These are phyloP conservation scores for Discostella pseudostelligera DNA, from an alignment of 108 stramenopile genomes.

Conservation along the genomic window DNA sequence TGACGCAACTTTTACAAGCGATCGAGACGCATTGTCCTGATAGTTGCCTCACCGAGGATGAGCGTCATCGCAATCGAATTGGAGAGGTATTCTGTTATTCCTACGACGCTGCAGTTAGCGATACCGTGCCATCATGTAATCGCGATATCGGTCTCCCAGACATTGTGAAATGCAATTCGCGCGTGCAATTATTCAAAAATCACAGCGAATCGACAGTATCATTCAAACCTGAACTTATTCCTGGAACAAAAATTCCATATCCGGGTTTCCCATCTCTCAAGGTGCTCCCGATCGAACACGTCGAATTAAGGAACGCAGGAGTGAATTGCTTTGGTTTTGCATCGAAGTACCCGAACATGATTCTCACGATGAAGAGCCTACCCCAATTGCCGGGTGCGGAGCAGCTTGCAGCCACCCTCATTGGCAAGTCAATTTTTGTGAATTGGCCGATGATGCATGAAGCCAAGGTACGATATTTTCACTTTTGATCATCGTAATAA, in stretches of 20 bases:
- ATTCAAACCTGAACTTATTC: constrained; percentile 82
- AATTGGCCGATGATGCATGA: constrained; percentile 99
- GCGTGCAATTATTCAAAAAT: constrained; percentile 64
- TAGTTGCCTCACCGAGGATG: constrained; percentile 66
- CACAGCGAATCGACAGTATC: constrained; percentile 52
- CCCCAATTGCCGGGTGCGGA: constrained; percentile 71
- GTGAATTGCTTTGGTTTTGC: constrained; percentile 87
- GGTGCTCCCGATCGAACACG: constrained; percentile 76
- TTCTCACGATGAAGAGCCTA: constrained; percentile 73
- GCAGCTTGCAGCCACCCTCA: constrained; percentile 65
- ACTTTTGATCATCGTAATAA: not conserved
- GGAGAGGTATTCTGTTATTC: constrained; percentile 79
- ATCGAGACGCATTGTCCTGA: constrained; percentile 82
- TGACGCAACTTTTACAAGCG: constrained; percentile 70
- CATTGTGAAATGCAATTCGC: constrained; percentile 77
- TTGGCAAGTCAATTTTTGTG: constrained; percentile 87
- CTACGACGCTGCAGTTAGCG: constrained; percentile 71
- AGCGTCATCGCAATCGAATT: constrained; percentile 74
- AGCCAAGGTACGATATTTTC: constrained; percentile 54
- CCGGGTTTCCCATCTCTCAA: constrained; percentile 93
- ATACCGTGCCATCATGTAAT: constrained; percentile 78
- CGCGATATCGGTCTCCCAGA: constrained; percentile 82
- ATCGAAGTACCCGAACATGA: constrained; percentile 86
- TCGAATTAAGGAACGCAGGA: constrained; percentile 63
- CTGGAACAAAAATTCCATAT: constrained; percentile 84